A percentile compares a stretch with the other conserved stretches of the same genome.
Evolutionary conservation across 176 grass and related monocot species (phyloP).

Genomic region (Aegilops umbellulata): DNA sequence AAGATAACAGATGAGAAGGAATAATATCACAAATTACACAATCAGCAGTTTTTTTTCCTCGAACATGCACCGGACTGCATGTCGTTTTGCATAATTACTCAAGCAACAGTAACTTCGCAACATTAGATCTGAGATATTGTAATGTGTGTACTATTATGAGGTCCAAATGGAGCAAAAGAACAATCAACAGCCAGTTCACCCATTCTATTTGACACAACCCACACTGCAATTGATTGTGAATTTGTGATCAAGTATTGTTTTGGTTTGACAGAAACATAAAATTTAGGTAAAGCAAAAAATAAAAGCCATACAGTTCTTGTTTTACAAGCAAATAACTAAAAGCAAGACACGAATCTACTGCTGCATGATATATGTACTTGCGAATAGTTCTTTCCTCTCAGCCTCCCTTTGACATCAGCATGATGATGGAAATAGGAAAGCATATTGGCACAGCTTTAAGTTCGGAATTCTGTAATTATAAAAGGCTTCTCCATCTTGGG

Average conservation of each 20-base stretch:
- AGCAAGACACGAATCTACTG: constrained; percentile 5
- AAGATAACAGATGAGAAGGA: constrained; percentile 33
- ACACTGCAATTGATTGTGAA: neutral
- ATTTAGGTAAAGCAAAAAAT: neutral
- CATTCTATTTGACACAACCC: constrained; percentile 12
- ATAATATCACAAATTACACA: neutral
- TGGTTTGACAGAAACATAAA: neutral
- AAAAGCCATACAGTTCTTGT: neutral
- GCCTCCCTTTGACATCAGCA: constrained; percentile 25
- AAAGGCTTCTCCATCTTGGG: neutral
- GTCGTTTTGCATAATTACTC: neutral
- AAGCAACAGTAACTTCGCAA: constrained; percentile 8
- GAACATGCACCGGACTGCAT: neutral
- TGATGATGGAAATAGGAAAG: constrained; percentile 40
- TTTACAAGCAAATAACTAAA: constrained; percentile 21
- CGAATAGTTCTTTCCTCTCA: constrained; percentile 1
- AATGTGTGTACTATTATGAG: constrained; percentile 3
- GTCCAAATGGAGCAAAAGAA: constrained; percentile 11
- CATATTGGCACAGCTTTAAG: constrained; percentile 14
- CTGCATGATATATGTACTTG: neutral
- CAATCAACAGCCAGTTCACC: constrained; percentile 6
- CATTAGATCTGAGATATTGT: neutral
- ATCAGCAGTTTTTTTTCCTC: neutral
- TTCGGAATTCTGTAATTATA: neutral
- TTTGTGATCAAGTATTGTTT: neutral